Conservation (phyloP, 352 stramenopile species). For the Pythium grandisporangium region DNA sequence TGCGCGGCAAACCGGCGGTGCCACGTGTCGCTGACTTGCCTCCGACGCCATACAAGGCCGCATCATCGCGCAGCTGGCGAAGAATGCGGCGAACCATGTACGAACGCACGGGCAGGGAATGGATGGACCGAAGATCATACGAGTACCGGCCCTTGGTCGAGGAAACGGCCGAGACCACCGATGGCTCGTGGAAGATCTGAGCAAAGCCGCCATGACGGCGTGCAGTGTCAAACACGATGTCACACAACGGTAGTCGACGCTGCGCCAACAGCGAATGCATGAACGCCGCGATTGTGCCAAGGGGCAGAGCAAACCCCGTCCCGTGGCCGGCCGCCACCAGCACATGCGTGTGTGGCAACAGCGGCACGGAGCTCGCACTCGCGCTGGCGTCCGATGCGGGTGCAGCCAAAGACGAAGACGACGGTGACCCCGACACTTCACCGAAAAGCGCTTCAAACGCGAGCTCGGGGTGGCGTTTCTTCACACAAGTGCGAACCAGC, state of each 20-base stretch:
- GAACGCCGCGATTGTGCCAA: constrained; percentile 48
- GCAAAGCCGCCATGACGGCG: constrained; percentile 39
- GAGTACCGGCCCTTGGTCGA: constrained; percentile 25
- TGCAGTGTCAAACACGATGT: constrained; percentile 51
- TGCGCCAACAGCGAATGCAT: constrained; percentile 68
- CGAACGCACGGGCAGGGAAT: constrained; percentile 42
- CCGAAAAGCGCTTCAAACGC: constrained; percentile 66
- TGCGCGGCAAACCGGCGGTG: constrained; percentile 24
- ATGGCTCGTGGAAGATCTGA: constrained; percentile 42
- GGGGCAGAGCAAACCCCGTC: constrained; percentile 49
- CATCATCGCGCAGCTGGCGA: constrained; percentile 27
- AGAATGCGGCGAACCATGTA: constrained; percentile 59
- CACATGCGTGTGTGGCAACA: constrained; percentile 34
- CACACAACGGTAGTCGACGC: constrained; percentile 47
- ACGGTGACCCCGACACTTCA: too few species aligned
- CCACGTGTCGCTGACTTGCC: too few species aligned
- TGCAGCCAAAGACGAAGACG: too few species aligned
- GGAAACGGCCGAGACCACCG: too few species aligned
- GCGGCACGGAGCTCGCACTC: too few species aligned
- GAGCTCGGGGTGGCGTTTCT: constrained; percentile 77
- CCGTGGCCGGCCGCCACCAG: constrained; percentile 33
- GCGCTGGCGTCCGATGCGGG: too few species aligned
- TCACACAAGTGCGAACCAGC: constrained; percentile 71
- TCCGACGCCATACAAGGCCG: constrained; percentile 21
- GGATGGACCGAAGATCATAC: constrained; percentile 61